Base-by-base conservation (phyloP, 2,329 filamentous ascomycete genomes). In the Epichloe brachyelytri region DNA sequence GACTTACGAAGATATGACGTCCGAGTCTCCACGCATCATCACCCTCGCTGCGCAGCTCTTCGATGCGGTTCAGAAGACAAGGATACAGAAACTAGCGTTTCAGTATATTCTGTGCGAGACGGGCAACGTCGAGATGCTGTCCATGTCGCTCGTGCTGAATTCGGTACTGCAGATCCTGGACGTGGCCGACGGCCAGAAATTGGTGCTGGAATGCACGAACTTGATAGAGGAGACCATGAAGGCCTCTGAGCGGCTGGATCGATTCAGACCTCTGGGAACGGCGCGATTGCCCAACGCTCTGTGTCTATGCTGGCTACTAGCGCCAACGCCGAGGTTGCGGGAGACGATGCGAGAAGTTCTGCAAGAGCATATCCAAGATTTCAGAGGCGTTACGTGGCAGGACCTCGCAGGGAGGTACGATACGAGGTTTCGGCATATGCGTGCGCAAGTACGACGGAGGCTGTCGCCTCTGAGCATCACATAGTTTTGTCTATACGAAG, bases 141-240 rank as follows among this genome's bases (percentile, higher is more conserved):
- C 40, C 48, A 45, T 50, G 48, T 36, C 48, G 12, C 40, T 50
- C 15, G 48, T 50, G 39, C 48, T 50, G 26, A 45, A 50, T 40
- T 44, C 11, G 40, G 34, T 39, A n/a, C 22, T 50, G 48, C 48
- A 44, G 20, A 50, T 50, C 6, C 33, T 50, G 6, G 30, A 44
- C 26, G 17, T 30, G 1, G 12, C n/a, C 39, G 12, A 38, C 36
- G 36, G 22, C 11, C 11, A 39, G 15, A 20, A 22, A 10, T 14
- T 50, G 11, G 20, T 11, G 15, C 19, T 12, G 30, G 20, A 50
- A 14, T 15, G 7, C 11, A n/a, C 14, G 1, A 22, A 20, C 10
- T 34, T 50, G 14, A 36, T 50, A 19, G 4, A 11, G 3, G 43
- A 50, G 36, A 20, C 40, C 22, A 41, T 50, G 3, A 17, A 26